These are phyloP conservation scores for Umbelopsis ramanniana DNA, from an alignment of 192 early-diverging fungal genomes.

Conservation along the genomic window DNA sequence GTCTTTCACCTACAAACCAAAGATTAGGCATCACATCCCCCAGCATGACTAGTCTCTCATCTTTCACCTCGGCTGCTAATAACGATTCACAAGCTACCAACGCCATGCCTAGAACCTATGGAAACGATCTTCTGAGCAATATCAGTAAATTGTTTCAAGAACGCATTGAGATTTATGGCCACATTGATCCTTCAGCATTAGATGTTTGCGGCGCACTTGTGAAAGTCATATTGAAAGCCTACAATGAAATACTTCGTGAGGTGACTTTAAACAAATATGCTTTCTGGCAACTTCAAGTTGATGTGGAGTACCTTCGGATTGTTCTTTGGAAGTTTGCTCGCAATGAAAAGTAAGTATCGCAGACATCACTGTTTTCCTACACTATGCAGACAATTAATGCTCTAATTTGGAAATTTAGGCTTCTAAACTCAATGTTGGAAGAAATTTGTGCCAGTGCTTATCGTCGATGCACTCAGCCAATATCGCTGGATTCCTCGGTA, in stretches of 20 bases:
- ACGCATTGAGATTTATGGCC: conserved; percentile 63
- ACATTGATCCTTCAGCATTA: conserved; percentile 54
- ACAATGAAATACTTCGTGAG: conserved; percentile 59
- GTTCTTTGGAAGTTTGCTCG: conserved; percentile 51
- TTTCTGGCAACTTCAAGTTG: conserved; percentile 71
- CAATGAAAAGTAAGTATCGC: conserved; percentile 43
- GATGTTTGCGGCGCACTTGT: conserved; percentile 58
- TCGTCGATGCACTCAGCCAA: conserved; percentile 53
- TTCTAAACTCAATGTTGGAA: conserved; percentile 51
- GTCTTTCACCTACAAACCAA: not conserved
- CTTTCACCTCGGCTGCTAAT: not conserved
- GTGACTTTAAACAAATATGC: conserved; percentile 51
- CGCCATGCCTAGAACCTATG: not conserved
- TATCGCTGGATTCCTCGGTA: conserved; percentile 44
- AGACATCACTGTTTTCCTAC: not conserved
- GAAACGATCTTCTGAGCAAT: conserved; percentile 54
- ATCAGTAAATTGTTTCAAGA: conserved; percentile 78
- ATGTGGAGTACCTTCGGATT: conserved; percentile 61
- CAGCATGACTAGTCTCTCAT: conserved; percentile 20
- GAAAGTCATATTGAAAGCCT: conserved; percentile 66
- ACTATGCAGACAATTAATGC: not conserved
- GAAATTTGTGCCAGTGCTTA: conserved; percentile 55
- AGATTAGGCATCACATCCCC: conserved; percentile 7
- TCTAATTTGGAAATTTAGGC: conserved; percentile 15
- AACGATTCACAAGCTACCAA: conserved; percentile 1